Base-by-base conservation (phyloP, 352 stramenopile species). In the Phytophthora pluvialis region DNA sequence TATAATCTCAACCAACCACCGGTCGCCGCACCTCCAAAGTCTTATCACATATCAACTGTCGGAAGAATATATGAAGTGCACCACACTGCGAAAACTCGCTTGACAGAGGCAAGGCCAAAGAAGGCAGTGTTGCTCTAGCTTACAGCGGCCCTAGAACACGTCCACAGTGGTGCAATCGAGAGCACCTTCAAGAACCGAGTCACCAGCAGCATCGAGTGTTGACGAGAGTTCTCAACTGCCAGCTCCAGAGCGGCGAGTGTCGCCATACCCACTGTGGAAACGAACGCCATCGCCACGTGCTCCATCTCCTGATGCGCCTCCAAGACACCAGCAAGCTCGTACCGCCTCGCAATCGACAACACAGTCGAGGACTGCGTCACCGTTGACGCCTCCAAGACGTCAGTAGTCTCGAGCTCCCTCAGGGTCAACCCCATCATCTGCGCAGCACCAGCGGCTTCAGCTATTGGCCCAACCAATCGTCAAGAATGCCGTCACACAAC, bases 191-290 rank as follows among this genome's bases (percentile, higher is more conserved):
- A n/a, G 13, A 40, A 40, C 8, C 13, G 35, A 40, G 35, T 8
- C n/a, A n/a, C n/a, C n/a, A n/a, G n/a, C 35, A 40, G 13, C 35
- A 12, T 40, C 13, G 35, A 40, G 11, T 40, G 35, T 40, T 40
- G 35, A 40, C 35, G 6, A 40, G 43, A 50, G 43, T 8, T 9
- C 43, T 35, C 8, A 0, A 50, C 10, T 16, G 25, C 43, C 11
- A 50, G 43, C 7, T 1, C 43, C 26, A 38, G 43, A 50, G 15
- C 10, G 12, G 43, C 26, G 43, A 50, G 25, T 50, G 26, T 50
- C 43, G 43, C 26, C 43, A 21, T 50, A 50, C 25, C 43, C 43
- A 36, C 43, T 50, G 26, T 25, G 43, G 43, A 50, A 50, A 18
- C 43, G 25, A 50, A 50, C 43, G 25, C 43, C 43, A 6, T 25